Percentiles rank a stretch among this genome's conserved stretches.
phyloP scores from a whole-genome alignment of 306 rosid species.

The Pueraria montana region DNA sequence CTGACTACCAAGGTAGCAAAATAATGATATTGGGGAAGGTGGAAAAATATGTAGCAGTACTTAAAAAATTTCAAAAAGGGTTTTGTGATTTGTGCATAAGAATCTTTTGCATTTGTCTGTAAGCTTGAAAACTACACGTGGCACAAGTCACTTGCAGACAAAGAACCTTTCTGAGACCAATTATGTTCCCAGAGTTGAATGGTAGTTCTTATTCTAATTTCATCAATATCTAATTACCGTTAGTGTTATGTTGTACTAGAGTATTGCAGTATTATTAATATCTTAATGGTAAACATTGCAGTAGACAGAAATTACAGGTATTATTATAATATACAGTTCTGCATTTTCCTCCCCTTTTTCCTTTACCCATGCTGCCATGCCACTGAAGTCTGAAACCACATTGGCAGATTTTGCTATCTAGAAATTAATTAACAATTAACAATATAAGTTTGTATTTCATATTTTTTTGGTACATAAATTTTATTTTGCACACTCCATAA shows the following conservation, averaged over 20 bases:
- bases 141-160: slow-evolving; percentile 17
- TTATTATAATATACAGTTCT: background rate
- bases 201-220: background rate
- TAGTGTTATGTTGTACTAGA: background rate
- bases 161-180: slow-evolving; percentile 34
- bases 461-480: background rate
- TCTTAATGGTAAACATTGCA: background rate
- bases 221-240: background rate
- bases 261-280: background rate
- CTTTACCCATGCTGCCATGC: background rate
- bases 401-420: slow-evolving; percentile 14
- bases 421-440: slow-evolving; percentile 6
- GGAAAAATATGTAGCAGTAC: slow-evolving; percentile 17
- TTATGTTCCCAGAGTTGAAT: slow-evolving; percentile 4
- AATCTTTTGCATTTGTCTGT: slow-evolving; percentile 46
- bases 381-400: slow-evolving; percentile 3
- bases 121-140: slow-evolving; percentile 38
- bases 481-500: background rate
- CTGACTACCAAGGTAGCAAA: slow-evolving; percentile 46
- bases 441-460: background rate
- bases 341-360: background rate
- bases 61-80: slow-evolving; percentile 14
- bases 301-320: background rate
- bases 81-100: slow-evolving; percentile 45
- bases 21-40: slow-evolving; percentile 40